Conservation (phyloP, 257 asterid species). For the Ligustrum vulgare region DNA sequence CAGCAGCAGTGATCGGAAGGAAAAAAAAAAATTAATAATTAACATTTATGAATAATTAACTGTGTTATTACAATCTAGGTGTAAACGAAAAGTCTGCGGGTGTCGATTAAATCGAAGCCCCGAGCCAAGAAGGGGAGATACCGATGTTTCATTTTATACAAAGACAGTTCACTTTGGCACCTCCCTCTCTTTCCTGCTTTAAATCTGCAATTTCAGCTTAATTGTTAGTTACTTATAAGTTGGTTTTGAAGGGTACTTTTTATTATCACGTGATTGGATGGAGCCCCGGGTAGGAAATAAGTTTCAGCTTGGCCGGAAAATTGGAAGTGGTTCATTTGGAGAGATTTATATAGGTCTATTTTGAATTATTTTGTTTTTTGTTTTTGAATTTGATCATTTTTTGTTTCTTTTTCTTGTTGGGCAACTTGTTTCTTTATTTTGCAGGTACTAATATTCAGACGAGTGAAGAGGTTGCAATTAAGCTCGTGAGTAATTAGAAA, state of each 20-base stretch:
- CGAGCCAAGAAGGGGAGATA: no score
- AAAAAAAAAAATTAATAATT: no score
- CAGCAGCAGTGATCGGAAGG: no score
- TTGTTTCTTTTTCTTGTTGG: not conserved
- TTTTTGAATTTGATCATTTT: constrained; percentile 5
- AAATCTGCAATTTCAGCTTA: not conserved
- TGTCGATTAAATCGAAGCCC: no score
- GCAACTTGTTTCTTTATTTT: not conserved
- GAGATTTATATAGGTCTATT: constrained; percentile 74
- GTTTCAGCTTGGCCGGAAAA: constrained; percentile 79
- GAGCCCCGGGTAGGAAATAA: constrained; percentile 90
- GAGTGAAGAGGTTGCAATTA: constrained; percentile 81
- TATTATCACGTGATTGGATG: constrained; percentile 32
- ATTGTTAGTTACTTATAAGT: not conserved
- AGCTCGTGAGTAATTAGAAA: constrained; percentile 58
- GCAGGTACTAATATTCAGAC: constrained; percentile 81
- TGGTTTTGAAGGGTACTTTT: constrained; percentile 1
- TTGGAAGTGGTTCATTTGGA: constrained; percentile 91
- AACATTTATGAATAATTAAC: not conserved
- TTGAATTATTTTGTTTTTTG: not conserved
- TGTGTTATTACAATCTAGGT: not conserved
- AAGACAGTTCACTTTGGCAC: not conserved
- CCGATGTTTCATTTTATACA: no score
- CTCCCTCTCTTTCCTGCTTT: not conserved
- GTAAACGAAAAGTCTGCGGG: not conserved